Evolutionary conservation across 2,329 filamentous ascomycete genomes (phyloP).

Genomic region (Stenocarpella maydis): DNA sequence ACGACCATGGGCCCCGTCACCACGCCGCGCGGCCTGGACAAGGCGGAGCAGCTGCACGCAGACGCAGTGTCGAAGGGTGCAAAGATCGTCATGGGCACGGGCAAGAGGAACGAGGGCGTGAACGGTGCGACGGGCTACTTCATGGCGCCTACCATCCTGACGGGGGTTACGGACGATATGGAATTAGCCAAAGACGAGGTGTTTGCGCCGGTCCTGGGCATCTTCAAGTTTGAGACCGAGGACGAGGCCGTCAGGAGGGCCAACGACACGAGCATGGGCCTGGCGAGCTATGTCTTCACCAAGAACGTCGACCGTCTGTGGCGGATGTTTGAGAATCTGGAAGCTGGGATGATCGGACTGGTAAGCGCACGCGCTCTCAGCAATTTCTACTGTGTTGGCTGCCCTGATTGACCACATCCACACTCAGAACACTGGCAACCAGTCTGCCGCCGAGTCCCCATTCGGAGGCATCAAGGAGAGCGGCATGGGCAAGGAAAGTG

Average conservation of each 20-base stretch:
- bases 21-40: constrained; percentile 45
- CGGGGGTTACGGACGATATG: constrained; percentile 50
- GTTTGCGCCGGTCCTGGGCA: constrained; percentile 37
- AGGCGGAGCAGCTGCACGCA: constrained; percentile 41
- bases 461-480: constrained; percentile 40
- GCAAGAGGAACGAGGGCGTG: constrained; percentile 51
- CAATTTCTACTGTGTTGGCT: no score
- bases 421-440: constrained; percentile 51
- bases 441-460: constrained; percentile 37
- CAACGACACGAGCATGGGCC: constrained; percentile 46
- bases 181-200: constrained; percentile 37
- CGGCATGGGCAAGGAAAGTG: constrained; percentile 39
- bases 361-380: not conserved
- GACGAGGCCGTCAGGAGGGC: constrained; percentile 45
- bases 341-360: constrained; percentile 72
- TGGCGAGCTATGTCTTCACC: constrained; percentile 44
- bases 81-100: constrained; percentile 51
- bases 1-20: constrained; percentile 49
- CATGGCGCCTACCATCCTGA: constrained; percentile 75
- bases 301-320: constrained; percentile 45
- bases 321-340: constrained; percentile 57
- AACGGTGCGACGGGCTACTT: constrained; percentile 70
- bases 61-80: constrained; percentile 39
- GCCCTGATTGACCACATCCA: not conserved
- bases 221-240: constrained; percentile 43